phyloP scores from a whole-genome alignment of 768 basidiomycete genomes.

The Rhodotorula kratochvilovae region DNA sequence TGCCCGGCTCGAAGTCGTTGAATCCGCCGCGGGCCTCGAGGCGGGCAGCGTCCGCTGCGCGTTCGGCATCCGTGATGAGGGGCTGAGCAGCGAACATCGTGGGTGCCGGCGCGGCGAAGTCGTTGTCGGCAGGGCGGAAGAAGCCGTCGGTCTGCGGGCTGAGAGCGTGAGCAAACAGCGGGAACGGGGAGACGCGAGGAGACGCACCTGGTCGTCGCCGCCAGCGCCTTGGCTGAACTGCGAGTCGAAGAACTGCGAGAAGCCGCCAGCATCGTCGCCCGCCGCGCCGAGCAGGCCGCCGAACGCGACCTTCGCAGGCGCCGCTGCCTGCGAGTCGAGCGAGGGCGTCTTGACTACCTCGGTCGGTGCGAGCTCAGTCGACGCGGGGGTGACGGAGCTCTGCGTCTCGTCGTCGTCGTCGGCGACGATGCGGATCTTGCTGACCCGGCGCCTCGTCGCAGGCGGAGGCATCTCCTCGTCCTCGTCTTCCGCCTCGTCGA shows the following conservation, averaged over 20 bases:
- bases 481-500: slow-evolving; percentile 20
- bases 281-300: slow-evolving; percentile 19
- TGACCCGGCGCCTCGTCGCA: background rate
- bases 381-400: background rate
- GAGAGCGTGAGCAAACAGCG: background rate
- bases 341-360: background rate
- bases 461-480: slow-evolving; percentile 7
- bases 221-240: slow-evolving; percentile 29
- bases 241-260: slow-evolving; percentile 38
- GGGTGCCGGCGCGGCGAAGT: slow-evolving; percentile 1
- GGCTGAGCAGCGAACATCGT: slow-evolving; percentile 21
- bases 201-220: slow-evolving; percentile 14
- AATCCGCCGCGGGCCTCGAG: slow-evolving; percentile 30
- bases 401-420: slow-evolving; percentile 2
- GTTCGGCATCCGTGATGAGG: slow-evolving; percentile 30
- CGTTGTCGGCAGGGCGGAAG: slow-evolving; percentile 16
- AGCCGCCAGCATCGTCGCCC: slow-evolving; percentile 20
- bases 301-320: slow-evolving; percentile 1
- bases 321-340: background rate
- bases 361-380: background rate
- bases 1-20: slow-evolving; percentile 24
- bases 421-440: background rate
- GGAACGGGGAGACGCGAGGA: background rate
- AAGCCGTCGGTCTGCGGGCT: slow-evolving; percentile 28
- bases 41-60: slow-evolving; percentile 23